Evolutionary conservation across 2,329 filamentous ascomycete species (phyloP), one percentile per base, ranked within the genome.

Genomic region (Ceratocystis alfenasii): DNA sequence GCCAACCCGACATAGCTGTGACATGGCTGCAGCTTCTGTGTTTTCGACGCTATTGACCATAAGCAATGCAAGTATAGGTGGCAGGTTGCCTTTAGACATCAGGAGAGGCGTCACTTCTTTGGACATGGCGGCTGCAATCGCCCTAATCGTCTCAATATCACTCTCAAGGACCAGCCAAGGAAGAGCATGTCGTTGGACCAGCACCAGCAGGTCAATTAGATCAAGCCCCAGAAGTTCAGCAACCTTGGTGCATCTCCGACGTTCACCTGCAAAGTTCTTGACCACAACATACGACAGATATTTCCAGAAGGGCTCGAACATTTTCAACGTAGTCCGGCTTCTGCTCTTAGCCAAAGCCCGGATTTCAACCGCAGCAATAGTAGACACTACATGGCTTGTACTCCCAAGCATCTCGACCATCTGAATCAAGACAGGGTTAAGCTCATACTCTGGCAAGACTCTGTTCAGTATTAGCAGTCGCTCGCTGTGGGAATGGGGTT

Each of bases 281-380:
- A 94, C 87, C 1, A 90, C 86, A 62, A 87, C 83, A 67, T 93
- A 87, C 0, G 90, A 92, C 57, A 99, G 79, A 36, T 83, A 93
- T 69, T 85, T 84, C 92, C 93, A 97, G 74, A 91, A 97, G 0
- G 93, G 91, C 65, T 87, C 85, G 66, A 97, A 87, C 0, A 99
- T 78, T 17, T 85, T 83, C 33, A 82, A 80, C 1, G 87, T 81
- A 1, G 84, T 87, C 46, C 83, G 79, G 2, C 80, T 79, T 50
- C 85, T 81, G 61, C 80, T 78, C 63, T 87, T 82, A 1, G 91
- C 88, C 62, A 97, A 79, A 68, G 85, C 86, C 22, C 88, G 79
- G 48, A 96, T 78, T 75, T 96, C 92, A 69, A 88, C 88, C 73
- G 91, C 94, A 2, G 93, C 90, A 69, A 91, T 83, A 3, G 87